A percentile compares a stretch with the other conserved stretches of the same genome.
Conservation (phyloP, 495 filamentous ascomycete genomes). For the Aspergillus taichungensis region DNA sequence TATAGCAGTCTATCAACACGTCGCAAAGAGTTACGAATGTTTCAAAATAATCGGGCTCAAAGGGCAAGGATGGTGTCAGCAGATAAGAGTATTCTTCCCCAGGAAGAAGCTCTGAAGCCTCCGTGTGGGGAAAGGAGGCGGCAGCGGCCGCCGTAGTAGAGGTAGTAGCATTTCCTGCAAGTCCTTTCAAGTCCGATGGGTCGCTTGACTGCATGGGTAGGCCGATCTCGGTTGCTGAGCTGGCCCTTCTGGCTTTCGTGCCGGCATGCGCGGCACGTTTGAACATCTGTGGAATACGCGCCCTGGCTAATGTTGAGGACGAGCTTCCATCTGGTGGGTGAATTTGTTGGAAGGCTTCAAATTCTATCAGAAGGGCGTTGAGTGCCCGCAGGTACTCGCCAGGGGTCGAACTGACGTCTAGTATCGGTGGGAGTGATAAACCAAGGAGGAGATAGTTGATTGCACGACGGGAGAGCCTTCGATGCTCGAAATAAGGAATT, state of each 20-base stretch:
- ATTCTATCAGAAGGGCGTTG: conserved; percentile 80
- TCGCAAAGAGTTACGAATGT: conserved; percentile 97
- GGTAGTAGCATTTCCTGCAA: conserved; percentile 32
- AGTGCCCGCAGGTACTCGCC: conserved; percentile 81
- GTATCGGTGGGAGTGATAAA: conserved; percentile 77
- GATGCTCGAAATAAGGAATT: conserved; percentile 75
- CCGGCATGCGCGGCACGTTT: conserved; percentile 55
- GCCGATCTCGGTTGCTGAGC: conserved; percentile 58
- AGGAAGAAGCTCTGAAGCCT: conserved; percentile 46
- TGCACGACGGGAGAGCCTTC: conserved; percentile 74
- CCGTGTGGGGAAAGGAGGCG: conserved; percentile 37
- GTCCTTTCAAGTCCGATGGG: conserved; percentile 40
- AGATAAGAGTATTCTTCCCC: conserved; percentile 84
- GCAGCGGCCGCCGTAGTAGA: conserved; percentile 29
- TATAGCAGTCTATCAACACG: conserved; percentile 88
- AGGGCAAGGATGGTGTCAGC: conserved; percentile 83
- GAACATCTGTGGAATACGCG: conserved; percentile 82
- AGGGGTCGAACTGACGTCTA: conserved; percentile 73
- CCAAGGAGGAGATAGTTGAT: conserved; percentile 92
- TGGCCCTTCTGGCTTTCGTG: conserved; percentile 62
- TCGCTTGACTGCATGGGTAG: conserved; percentile 50
- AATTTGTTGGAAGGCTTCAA: conserved; percentile 82
- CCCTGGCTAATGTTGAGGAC: conserved; percentile 62
- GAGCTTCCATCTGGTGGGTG: conserved; percentile 68
- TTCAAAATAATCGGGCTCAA: conserved; percentile 95